Conservation (phyloP, 805 yeast genomes). For the Teunomyces aglyptinius region DNA sequence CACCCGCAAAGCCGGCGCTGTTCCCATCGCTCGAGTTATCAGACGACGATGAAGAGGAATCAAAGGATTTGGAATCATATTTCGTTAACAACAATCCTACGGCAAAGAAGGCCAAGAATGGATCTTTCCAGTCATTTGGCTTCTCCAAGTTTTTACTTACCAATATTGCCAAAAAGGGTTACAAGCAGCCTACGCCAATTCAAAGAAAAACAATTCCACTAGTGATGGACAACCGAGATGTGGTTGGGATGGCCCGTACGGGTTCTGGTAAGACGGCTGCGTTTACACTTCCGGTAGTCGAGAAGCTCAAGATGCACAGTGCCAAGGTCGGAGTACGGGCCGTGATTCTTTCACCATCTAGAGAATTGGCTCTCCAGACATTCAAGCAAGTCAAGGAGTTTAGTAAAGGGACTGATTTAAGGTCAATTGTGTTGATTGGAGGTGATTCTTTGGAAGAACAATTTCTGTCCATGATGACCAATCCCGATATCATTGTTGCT, state of each 20-base stretch:
- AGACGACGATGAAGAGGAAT: conserved; percentile 35
- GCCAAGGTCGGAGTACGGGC: conserved; percentile 90
- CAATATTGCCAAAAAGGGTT: conserved; percentile 82
- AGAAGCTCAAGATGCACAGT: conserved; percentile 75
- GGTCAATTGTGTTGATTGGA: conserved; percentile 83
- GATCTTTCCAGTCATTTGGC: conserved; percentile 89
- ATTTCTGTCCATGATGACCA: conserved; percentile 85
- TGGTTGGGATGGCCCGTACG: conserved; percentile 99
- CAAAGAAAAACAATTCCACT: conserved; percentile 94
- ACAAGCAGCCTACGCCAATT: conserved; percentile 94
- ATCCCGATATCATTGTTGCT: conserved; percentile 93
- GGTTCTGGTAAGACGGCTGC: conserved; percentile 99
- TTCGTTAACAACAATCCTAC: conserved; percentile 40
- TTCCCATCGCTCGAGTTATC: conserved; percentile 51
- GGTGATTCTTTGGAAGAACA: conserved; percentile 99
- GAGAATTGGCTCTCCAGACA: conserved; percentile 96
- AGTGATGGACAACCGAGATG: conserved; percentile 83
- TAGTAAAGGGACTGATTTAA: conserved; percentile 75
- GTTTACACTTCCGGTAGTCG: conserved; percentile 85
- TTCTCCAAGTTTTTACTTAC: conserved; percentile 66
- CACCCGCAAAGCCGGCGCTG: conserved; percentile 20
- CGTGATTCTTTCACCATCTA: conserved; percentile 84
- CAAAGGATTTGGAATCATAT: conserved; percentile 35
- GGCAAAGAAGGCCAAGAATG: conserved; percentile 64
- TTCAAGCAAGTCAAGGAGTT: conserved; percentile 86